phyloP scores from a whole-genome alignment of 192 early-diverging fungal species.

The Backusella westeae region DNA sequence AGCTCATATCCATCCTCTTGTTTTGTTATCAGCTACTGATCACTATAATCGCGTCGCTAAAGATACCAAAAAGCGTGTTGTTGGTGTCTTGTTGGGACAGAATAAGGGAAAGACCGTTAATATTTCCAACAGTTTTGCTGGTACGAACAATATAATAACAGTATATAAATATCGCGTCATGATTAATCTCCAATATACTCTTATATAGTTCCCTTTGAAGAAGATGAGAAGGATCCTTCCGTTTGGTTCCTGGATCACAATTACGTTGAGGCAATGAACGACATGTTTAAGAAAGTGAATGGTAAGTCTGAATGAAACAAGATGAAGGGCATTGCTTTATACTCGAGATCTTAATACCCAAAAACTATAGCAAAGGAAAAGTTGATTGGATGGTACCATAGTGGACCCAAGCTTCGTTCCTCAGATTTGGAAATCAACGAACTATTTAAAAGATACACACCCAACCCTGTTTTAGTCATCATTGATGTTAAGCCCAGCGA shows the following conservation, averaged over 20 bases:
- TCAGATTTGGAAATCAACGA: conserved; percentile 98
- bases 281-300: conserved; percentile 99
- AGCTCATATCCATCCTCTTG: conserved; percentile 95
- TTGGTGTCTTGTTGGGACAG: conserved; percentile 96
- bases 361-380: conserved; percentile 77
- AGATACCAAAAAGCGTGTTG: conserved; percentile 94
- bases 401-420: conserved; percentile 94
- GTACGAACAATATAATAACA: conserved; percentile 45
- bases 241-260: conserved; percentile 99
- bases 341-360: background rate
- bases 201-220: conserved; percentile 93
- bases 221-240: conserved; percentile 96
- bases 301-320: conserved; percentile 49
- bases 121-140: conserved; percentile 96
- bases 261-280: conserved; percentile 99
- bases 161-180: too few relatives aligned
- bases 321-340: background rate
- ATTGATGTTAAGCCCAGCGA: conserved; percentile 95
- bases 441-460: conserved; percentile 92
- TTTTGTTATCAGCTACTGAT: conserved; percentile 97
- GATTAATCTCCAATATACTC: background rate
- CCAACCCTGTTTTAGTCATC: conserved; percentile 96
- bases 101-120: conserved; percentile 84
- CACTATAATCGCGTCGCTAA: conserved; percentile 97
- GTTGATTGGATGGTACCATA: conserved; percentile 99